phyloP scores from a whole-genome alignment of 345 rosid genomes.

The Clarkia xantiana region DNA sequence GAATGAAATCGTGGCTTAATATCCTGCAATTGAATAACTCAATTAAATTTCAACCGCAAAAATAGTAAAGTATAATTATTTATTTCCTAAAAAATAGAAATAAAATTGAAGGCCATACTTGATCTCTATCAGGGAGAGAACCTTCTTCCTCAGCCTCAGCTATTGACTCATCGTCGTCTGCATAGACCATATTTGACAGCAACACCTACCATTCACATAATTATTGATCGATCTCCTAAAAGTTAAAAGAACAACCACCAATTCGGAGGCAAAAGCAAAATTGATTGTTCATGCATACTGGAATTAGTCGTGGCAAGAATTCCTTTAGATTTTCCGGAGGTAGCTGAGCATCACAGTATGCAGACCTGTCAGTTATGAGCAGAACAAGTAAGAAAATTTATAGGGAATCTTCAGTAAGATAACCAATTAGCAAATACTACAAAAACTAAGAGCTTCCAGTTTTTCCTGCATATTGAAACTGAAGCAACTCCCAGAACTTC shows the following conservation, averaged over 20 bases:
- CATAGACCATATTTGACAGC: conserved; percentile 87
- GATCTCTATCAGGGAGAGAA: conserved; percentile 96
- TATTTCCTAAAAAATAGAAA: not conserved
- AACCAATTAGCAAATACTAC: too few species aligned
- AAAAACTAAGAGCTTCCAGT: too few species aligned
- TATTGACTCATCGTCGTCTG: conserved; percentile 91
- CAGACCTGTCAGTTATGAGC: conserved; percentile 43
- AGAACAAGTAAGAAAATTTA: not conserved
- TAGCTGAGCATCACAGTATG: conserved; percentile 74
- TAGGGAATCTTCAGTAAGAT: too few species aligned
- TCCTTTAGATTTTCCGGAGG: conserved; percentile 69
- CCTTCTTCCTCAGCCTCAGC: conserved; percentile 88
- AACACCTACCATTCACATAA: conserved; percentile 30
- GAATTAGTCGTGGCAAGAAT: conserved; percentile 68
- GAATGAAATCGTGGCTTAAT: conserved; percentile 93
- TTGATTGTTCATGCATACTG: conserved; percentile 22
- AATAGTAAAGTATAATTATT: too few species aligned
- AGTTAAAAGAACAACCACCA: conserved; percentile 7
- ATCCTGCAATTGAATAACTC: conserved; percentile 38
- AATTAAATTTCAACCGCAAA: not conserved
- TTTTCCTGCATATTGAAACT: too few species aligned
- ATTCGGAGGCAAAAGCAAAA: conserved; percentile 4
- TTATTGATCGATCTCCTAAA: not conserved
- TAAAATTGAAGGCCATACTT: conserved; percentile 34
- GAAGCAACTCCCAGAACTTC: too few species aligned